A percentile compares a stretch with the other conserved stretches of the same genome.
phyloP scores from a whole-genome alignment of 208 protist species.

The Crithidia expoeki region DNA sequence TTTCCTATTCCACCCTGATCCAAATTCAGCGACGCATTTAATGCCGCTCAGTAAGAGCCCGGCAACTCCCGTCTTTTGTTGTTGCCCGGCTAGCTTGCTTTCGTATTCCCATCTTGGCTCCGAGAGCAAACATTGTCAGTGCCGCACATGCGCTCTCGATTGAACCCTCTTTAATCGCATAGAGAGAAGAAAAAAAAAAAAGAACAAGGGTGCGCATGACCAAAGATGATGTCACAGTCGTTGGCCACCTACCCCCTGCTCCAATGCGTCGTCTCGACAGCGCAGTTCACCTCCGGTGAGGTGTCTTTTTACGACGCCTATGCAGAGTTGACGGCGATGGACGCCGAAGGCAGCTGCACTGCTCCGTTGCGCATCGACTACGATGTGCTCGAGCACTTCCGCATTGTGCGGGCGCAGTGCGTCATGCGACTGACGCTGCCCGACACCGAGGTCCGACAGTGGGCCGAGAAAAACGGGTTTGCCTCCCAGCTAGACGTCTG shows the following conservation, averaged over 20 bases:
- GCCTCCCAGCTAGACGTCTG: slow-evolving; percentile 45
- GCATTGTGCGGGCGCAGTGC: slow-evolving; percentile 64
- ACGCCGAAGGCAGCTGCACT: slow-evolving; percentile 52
- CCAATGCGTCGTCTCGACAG: slow-evolving; percentile 64
- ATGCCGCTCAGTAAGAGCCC: no score
- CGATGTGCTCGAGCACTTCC: slow-evolving; percentile 68
- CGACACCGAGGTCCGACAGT: slow-evolving; percentile 38
- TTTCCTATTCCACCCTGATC: background rate
- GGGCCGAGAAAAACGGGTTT: slow-evolving; percentile 73
- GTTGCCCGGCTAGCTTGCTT: no score
- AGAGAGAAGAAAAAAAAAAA: no score
- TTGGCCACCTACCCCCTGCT: slow-evolving; percentile 55
- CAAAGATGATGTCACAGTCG: slow-evolving; percentile 67
- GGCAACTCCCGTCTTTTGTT: no score
- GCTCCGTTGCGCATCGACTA: slow-evolving; percentile 68
- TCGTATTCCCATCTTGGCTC: no score
- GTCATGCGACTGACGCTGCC: slow-evolving; percentile 80
- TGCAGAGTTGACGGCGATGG: slow-evolving; percentile 60
- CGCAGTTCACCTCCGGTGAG: slow-evolving; percentile 69
- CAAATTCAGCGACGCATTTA: no score
- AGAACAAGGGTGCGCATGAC: no score
- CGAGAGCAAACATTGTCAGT: no score
- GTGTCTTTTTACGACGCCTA: slow-evolving; percentile 68
- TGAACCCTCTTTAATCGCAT: no score
- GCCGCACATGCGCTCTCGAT: no score